A percentile compares a stretch with the other conserved stretches of the same genome.
These are phyloP conservation scores for Beauveria sp. DNA, from an alignment of 2,329 filamentous ascomycete species.

Conservation along the genomic window DNA sequence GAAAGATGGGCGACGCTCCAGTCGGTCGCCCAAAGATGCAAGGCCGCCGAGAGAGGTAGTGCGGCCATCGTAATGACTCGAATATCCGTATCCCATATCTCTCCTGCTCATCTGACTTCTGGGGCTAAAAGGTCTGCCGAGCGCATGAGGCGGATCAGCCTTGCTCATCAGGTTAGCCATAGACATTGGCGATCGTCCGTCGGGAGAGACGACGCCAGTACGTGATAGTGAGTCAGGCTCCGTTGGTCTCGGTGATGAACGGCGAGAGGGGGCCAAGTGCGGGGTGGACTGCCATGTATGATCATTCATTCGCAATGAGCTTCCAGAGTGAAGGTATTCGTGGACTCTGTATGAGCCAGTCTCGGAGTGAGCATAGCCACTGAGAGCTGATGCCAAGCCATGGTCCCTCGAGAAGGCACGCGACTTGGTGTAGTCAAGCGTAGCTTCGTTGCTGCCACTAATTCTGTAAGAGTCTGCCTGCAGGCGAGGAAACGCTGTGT, in stretches of 20 bases:
- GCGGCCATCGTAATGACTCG: neutral
- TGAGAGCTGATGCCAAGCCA: neutral
- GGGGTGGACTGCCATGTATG: neutral
- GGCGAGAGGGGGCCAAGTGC: neutral
- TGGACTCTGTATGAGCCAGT: neutral
- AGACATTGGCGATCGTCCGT: conserved; percentile 4
- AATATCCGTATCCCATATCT: neutral
- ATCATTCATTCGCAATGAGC: neutral
- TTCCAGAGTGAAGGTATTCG: neutral
- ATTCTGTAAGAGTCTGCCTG: neutral
- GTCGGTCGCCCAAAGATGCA: neutral
- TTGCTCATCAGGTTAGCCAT: neutral
- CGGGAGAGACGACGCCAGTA: neutral
- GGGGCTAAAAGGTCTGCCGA: neutral
- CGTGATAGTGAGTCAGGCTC: neutral
- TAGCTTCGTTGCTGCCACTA: neutral
- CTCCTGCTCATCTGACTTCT: neutral
- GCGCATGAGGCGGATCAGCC: neutral
- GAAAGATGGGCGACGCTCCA: conserved; percentile 2
- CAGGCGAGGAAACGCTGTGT: neutral
- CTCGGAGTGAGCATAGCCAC: conserved; percentile 1
- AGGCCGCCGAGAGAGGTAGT: neutral
- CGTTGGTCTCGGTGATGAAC: conserved; percentile 5
- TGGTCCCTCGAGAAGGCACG: neutral
- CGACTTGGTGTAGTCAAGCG: neutral